Conservation (phyloP, 495 filamentous ascomycete species). For the Tuber calosporum region DNA sequence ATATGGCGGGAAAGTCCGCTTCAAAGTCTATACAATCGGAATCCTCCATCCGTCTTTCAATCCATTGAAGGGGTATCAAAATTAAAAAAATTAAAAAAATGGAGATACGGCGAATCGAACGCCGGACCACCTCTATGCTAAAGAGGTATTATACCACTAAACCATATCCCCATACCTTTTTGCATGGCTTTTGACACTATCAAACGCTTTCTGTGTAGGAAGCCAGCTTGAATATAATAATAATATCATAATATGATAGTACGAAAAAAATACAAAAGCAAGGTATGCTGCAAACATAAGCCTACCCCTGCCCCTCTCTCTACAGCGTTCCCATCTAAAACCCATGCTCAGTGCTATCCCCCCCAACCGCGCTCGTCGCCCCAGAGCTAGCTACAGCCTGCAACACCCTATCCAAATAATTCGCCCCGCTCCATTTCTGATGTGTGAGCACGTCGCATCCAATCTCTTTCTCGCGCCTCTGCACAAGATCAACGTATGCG, state of each 20-base stretch:
- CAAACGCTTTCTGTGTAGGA: neutral
- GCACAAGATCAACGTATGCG: conserved; percentile 87
- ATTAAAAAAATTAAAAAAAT: neutral
- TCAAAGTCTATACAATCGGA: neutral
- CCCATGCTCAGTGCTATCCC: conserved; percentile 48
- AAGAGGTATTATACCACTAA: conserved; percentile 27
- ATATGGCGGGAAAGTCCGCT: neutral
- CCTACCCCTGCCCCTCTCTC: neutral
- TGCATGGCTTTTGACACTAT: neutral
- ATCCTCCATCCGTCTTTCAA: neutral
- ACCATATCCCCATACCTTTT: conserved; percentile 12
- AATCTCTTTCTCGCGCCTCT: conserved; percentile 80
- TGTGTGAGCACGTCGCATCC: conserved; percentile 94
- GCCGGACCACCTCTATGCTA: conserved; percentile 25
- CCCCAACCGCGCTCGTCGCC: conserved; percentile 45
- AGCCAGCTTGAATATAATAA: neutral
- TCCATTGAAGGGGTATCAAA: neutral
- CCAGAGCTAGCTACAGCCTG: conserved; percentile 82
- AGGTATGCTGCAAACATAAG: neutral
- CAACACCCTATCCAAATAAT: conserved; percentile 86
- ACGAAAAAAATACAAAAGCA: no score
- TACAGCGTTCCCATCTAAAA: neutral
- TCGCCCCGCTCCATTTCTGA: conserved; percentile 95
- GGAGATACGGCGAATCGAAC: conserved; percentile 26
- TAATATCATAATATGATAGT: neutral